Percentiles rank a stretch among this genome's conserved stretches.
Evolutionary conservation across 163 green algal species (phyloP).

Genomic region (Scenedesmus sp.): DNA sequence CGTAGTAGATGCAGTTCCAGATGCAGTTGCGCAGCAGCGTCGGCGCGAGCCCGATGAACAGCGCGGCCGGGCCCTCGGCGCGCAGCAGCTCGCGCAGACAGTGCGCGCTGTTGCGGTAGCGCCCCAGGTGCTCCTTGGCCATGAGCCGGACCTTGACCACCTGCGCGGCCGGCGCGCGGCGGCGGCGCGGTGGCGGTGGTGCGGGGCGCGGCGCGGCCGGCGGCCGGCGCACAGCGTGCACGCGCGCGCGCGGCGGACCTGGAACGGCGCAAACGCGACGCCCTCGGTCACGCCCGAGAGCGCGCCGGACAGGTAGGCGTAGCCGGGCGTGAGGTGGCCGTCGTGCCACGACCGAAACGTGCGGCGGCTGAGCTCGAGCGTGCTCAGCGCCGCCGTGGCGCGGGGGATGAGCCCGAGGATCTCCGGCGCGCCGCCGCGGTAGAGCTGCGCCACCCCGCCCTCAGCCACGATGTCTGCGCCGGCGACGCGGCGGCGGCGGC

Average conservation of each 20-base stretch:
- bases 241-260: conserved; percentile 25
- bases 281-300: conserved; percentile 58
- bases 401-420: conserved; percentile 62
- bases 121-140: conserved; percentile 66
- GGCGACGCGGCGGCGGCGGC: no score
- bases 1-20: conserved; percentile 71
- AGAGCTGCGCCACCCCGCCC: conserved; percentile 61
- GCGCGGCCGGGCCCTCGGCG: conserved; percentile 50
- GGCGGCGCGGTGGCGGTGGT: no score
- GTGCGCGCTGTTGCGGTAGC: conserved; percentile 61
- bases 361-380: conserved; percentile 60
- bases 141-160: conserved; percentile 59
- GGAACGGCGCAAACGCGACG: conserved; percentile 65
- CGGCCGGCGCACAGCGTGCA: no score
- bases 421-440: conserved; percentile 61
- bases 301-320: conserved; percentile 52
- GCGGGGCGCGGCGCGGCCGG: no score
- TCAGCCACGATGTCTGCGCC: conserved; percentile 50
- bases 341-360: conserved; percentile 31
- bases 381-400: conserved; percentile 63
- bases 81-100: conserved; percentile 55
- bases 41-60: conserved; percentile 58
- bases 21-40: conserved; percentile 66
- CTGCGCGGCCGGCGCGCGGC: not conserved
- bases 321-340: conserved; percentile 29